phyloP scores from a whole-genome alignment of 2,329 filamentous ascomycete genomes.

The Hymenoscyphus fraxineus region DNA sequence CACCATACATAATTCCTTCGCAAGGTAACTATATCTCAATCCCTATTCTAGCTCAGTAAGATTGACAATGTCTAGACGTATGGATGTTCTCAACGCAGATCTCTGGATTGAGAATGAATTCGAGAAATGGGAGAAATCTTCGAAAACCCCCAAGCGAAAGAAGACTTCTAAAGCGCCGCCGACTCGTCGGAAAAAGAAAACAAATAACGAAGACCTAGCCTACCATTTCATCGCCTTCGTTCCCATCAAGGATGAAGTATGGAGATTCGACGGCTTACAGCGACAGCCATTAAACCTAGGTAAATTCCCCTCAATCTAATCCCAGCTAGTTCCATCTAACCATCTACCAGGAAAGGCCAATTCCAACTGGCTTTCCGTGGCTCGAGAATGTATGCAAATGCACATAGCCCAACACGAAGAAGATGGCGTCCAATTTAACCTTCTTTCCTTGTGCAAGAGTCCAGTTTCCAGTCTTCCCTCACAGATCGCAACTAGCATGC shows the following conservation, averaged over 20 bases:
- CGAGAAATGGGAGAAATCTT: slow-evolving; percentile 25
- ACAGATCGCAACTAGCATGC: slow-evolving; percentile 42
- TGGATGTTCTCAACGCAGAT: slow-evolving; percentile 72
- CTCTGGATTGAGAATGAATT: slow-evolving; percentile 57
- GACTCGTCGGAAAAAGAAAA: slow-evolving; percentile 34
- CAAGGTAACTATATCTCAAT: slow-evolving; percentile 46
- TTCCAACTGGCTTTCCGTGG: slow-evolving; percentile 64
- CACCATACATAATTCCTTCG: slow-evolving; percentile 82
- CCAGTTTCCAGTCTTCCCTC: slow-evolving; percentile 43
- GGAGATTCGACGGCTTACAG: slow-evolving; percentile 86
- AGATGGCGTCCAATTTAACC: slow-evolving; percentile 67
- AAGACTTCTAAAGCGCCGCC: slow-evolving; percentile 31
- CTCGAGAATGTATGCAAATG: slow-evolving; percentile 59
- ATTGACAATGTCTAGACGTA: slow-evolving; percentile 47
- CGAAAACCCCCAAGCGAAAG: slow-evolving; percentile 35
- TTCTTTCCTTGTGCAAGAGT: slow-evolving; percentile 70
- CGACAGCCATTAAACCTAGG: slow-evolving; percentile 64
- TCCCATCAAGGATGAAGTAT: slow-evolving; percentile 68
- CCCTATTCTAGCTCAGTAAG: background rate
- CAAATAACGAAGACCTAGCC: slow-evolving; percentile 54
- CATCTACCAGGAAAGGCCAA: slow-evolving; percentile 27
- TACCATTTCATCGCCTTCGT: slow-evolving; percentile 92
- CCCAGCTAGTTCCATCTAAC: slow-evolving; percentile 12
- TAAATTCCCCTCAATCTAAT: slow-evolving; percentile 24
- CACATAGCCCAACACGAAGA: slow-evolving; percentile 66